Base-by-base conservation (phyloP, 2,329 filamentous ascomycete species). In the Akanthomyces lecanii region DNA sequence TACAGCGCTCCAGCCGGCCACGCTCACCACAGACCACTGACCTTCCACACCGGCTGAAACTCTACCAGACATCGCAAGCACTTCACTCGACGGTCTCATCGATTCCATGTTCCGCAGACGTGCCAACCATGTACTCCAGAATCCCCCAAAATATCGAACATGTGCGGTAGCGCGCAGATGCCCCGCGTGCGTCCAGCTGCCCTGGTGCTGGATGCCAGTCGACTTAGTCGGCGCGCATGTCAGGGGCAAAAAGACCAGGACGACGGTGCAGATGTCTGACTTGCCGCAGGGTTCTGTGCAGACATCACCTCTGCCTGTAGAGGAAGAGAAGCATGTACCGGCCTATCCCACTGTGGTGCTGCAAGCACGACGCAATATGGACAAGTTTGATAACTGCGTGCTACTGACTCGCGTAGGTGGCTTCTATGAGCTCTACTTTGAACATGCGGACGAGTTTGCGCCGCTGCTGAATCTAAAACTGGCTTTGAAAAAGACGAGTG, bases 371-470 rank as follows among this genome's bases (percentile, higher is more conserved):
- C 91, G 88, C 68, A 96, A 97, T 76, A 97, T 98, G 89, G 83
- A 87, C 68, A 92, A 89, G 70, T 97, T 96, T 77, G 85, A 88
- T 70, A 92, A 96, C 70, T 98, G 94, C 76, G 90, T 99, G 45
- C 76, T 99, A 8, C 78, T 99, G 64, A 99, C 95, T 4, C 86
- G 94, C 63, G 92, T 99, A 33, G 95, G 95, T 62, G 89, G 93
- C 65, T 99, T 99, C 77, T 99, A 98, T 76, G 95, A 99, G 84
- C 80, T 99, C 64, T 99, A 99, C 77, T 96, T 98, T 74, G 90
- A 96, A 70, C 93, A 99, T 73, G 95, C 96, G 12, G 90, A 96
- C 64, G 88, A 97, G 71, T 90, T 89, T 73, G 94, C 90, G 1
- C 90, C 92, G 1, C 79, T 96, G 51, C 81, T 99, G 66, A 95